Conservation (phyloP, 495 filamentous ascomycete species). For the Hyphodiscus hymeniophilus region DNA sequence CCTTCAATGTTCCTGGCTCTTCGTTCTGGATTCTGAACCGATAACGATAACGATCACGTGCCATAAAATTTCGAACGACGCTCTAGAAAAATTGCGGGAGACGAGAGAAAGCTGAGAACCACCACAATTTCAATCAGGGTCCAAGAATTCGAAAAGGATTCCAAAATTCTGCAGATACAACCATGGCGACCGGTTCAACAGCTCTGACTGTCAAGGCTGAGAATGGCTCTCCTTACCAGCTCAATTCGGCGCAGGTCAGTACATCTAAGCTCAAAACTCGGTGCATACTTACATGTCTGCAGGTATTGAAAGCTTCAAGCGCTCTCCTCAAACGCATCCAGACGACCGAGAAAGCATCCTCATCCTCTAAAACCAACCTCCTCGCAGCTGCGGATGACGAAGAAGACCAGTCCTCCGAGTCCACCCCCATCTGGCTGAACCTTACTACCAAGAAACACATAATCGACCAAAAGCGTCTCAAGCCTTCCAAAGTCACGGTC, state of each 20-base stretch:
- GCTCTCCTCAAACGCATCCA: slow-evolving; percentile 78
- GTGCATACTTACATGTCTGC: neutral
- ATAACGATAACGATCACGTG: too few relatives aligned
- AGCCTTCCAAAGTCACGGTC: slow-evolving; percentile 53
- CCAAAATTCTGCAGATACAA: neutral
- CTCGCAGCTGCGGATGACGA: slow-evolving; percentile 53
- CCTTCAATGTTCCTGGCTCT: too few relatives aligned
- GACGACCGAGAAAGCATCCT: slow-evolving; percentile 48
- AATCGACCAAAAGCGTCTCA: slow-evolving; percentile 63
- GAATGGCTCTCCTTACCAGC: slow-evolving; percentile 21
- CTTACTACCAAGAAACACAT: slow-evolving; percentile 89
- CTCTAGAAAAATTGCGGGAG: too few relatives aligned
- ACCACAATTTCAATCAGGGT: too few relatives aligned
- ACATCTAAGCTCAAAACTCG: neutral
- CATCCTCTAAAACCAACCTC: slow-evolving; percentile 62
- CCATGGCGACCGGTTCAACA: slow-evolving; percentile 32
- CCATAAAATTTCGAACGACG: too few relatives aligned
- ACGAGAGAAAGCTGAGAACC: too few relatives aligned
- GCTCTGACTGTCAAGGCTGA: slow-evolving; percentile 42
- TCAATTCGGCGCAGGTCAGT: slow-evolving; percentile 38
- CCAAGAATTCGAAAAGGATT: neutral
- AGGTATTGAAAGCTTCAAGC: slow-evolving; percentile 59
- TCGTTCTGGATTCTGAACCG: too few relatives aligned
- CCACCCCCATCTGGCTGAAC: slow-evolving; percentile 64
- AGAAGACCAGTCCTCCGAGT: slow-evolving; percentile 33